A percentile compares a stretch with the other conserved stretches of the same genome.
Evolutionary conservation across 2,329 filamentous ascomycete species (phyloP).

Genomic region (Westerdykella aurantiaca): DNA sequence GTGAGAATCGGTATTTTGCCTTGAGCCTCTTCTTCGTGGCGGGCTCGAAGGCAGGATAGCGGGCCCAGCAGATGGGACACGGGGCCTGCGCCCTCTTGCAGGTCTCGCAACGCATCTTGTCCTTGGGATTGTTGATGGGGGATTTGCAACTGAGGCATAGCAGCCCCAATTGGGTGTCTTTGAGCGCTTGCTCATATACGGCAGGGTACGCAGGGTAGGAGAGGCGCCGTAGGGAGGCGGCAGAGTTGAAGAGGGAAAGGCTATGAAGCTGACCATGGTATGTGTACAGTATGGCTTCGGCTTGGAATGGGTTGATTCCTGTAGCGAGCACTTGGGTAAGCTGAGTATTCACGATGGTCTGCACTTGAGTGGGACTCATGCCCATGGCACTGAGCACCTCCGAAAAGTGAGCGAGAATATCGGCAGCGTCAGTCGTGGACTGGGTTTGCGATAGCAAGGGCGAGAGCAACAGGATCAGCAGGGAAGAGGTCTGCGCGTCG

Average conservation of each 20-base stretch:
- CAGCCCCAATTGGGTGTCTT: conserved; percentile 50
- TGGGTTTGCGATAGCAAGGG: conserved; percentile 43
- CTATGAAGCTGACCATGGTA: conserved; percentile 53
- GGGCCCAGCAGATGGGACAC: conserved; percentile 43
- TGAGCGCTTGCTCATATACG: conserved; percentile 53
- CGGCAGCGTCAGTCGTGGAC: conserved; percentile 20
- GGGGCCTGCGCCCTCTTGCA: conserved; percentile 42
- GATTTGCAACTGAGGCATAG: conserved; percentile 54
- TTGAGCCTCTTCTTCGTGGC: conserved; percentile 24
- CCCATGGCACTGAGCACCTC: conserved; percentile 37
- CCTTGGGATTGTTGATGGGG: conserved; percentile 48
- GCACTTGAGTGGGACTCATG: conserved; percentile 36
- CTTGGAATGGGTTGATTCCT: conserved; percentile 47
- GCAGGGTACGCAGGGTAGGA: conserved; percentile 51
- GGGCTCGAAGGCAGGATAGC: conserved; percentile 38
- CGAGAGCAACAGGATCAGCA: conserved; percentile 43
- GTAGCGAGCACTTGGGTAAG: conserved; percentile 38
- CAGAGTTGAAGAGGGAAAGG: conserved; percentile 45
- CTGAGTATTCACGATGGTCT: conserved; percentile 37
- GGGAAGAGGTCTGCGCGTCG: conserved; percentile 45
- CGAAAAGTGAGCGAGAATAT: conserved; percentile 34
- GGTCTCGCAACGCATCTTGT: conserved; percentile 48
- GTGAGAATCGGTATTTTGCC: conserved; percentile 16
- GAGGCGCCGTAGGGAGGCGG: conserved; percentile 52
- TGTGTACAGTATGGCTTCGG: conserved; percentile 50